Evolutionary conservation across 169 alveolate genomes (phyloP).

Genomic region (Plasmodium cynomolgi): DNA sequence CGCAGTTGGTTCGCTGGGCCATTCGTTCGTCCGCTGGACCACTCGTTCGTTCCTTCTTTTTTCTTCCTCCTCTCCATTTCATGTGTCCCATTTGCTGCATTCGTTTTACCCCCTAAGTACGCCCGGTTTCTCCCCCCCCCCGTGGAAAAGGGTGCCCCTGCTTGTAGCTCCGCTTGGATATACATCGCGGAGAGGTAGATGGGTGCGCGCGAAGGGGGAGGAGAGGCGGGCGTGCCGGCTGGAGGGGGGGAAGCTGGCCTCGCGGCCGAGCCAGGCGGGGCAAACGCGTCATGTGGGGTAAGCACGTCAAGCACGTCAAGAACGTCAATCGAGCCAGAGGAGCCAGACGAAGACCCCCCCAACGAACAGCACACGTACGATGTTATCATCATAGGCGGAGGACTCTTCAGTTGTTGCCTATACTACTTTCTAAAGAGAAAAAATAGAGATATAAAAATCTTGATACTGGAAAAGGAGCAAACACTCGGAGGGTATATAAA

Average conservation of each 20-base stretch:
- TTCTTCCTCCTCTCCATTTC: not conserved
- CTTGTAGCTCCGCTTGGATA: not conserved
- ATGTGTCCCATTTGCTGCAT: not conserved
- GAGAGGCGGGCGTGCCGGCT: not conserved
- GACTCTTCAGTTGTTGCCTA: slow-evolving; percentile 30
- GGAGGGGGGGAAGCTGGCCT: not conserved
- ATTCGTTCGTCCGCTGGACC: not conserved
- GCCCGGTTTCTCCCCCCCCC: not conserved
- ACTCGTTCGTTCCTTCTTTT: not conserved
- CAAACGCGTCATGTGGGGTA: not conserved
- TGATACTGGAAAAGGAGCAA: slow-evolving; percentile 34
- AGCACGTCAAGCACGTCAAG: not conserved
- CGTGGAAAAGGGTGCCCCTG: not conserved
- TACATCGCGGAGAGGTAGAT: not conserved
- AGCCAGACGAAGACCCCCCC: not conserved
- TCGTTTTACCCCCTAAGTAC: not conserved
- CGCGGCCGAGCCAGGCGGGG: not conserved
- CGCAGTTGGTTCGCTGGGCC: not conserved
- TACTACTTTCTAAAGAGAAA: slow-evolving; percentile 16
- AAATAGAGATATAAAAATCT: not conserved
- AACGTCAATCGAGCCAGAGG: no score
- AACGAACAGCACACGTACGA: slow-evolving; percentile 13
- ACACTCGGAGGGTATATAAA: slow-evolving; percentile 40
- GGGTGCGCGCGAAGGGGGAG: not conserved
- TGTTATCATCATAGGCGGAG: slow-evolving; percentile 47